These are phyloP conservation scores for Hapsidospora chrysogenum DNA, from an alignment of 495 filamentous ascomycete species.

Conservation along the genomic window DNA sequence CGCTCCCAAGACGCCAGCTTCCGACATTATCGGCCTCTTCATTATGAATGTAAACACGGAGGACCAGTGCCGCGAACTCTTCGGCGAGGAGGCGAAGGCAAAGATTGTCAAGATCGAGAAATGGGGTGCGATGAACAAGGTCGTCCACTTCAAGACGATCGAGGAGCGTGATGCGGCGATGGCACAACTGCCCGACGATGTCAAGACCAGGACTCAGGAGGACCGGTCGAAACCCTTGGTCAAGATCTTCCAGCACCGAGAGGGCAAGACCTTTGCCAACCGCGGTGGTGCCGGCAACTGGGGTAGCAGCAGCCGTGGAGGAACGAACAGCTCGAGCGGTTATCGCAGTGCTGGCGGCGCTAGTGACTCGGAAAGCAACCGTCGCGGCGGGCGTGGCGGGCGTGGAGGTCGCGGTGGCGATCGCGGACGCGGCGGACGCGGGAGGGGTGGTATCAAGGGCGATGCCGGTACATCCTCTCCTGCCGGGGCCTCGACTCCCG, in stretches of 20 bases:
- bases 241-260: slow-evolving; percentile 58
- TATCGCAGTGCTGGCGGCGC: slow-evolving; percentile 57
- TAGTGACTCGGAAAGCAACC: slow-evolving; percentile 66
- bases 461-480: slow-evolving; percentile 33
- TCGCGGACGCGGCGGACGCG: slow-evolving; percentile 33
- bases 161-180: slow-evolving; percentile 69
- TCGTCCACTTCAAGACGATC: slow-evolving; percentile 58
- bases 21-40: slow-evolving; percentile 60
- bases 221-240: slow-evolving; percentile 61
- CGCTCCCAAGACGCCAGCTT: slow-evolving; percentile 21
- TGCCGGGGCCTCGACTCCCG: background rate
- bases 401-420: slow-evolving; percentile 35
- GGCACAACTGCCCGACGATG: slow-evolving; percentile 50
- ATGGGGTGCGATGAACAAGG: slow-evolving; percentile 54
- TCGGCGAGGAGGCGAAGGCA: slow-evolving; percentile 61
- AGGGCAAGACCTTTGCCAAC: slow-evolving; percentile 27
- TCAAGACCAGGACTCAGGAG: slow-evolving; percentile 46
- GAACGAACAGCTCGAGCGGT: slow-evolving; percentile 36
- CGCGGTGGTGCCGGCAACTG: slow-evolving; percentile 55
- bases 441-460: slow-evolving; percentile 40
- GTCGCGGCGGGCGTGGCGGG: slow-evolving; percentile 49
- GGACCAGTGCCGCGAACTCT: slow-evolving; percentile 61
- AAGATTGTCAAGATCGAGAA: slow-evolving; percentile 71
- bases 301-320: slow-evolving; percentile 48
- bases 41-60: slow-evolving; percentile 62